Conservation (phyloP, 2,329 filamentous ascomycete species). For the Helotiales sp. region DNA sequence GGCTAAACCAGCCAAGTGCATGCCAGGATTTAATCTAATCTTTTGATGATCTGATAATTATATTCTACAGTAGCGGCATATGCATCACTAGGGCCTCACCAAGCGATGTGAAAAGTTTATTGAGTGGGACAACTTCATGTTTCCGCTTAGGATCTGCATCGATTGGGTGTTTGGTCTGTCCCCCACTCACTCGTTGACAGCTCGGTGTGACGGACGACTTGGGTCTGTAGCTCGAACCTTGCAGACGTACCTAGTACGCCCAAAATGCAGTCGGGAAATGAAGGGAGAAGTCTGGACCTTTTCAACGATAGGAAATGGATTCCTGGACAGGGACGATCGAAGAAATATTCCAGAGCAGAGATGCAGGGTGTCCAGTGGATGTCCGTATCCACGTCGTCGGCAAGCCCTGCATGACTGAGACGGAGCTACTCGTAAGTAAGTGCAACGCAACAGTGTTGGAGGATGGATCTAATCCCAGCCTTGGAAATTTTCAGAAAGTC, state of each 20-base stretch:
- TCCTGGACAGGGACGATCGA: neutral
- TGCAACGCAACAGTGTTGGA: neutral
- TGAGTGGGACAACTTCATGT: neutral
- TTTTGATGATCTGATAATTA: conserved; percentile 11
- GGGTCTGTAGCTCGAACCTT: neutral
- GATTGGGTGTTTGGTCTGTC: neutral
- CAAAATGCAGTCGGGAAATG: neutral
- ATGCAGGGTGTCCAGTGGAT: neutral
- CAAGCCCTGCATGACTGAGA: neutral
- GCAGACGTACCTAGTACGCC: neutral
- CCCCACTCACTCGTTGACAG: neutral
- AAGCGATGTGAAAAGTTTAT: neutral
- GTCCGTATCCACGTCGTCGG: conserved; percentile 5
- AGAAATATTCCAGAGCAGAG: neutral
- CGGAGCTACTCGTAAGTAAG: neutral
- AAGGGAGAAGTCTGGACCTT: neutral
- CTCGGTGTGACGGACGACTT: conserved; percentile 6
- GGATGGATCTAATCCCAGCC: neutral
- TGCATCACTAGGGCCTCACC: neutral
- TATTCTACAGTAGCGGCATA: conserved; percentile 1
- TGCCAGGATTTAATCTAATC: conserved; percentile 7
- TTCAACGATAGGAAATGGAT: neutral
- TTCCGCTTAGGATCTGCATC: neutral
- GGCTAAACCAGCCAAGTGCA: neutral
- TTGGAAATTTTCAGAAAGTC: neutral